These are phyloP conservation scores for Teratosphaeria gauchensis DNA, from an alignment of 2,329 filamentous ascomycete species.

Conservation along the genomic window DNA sequence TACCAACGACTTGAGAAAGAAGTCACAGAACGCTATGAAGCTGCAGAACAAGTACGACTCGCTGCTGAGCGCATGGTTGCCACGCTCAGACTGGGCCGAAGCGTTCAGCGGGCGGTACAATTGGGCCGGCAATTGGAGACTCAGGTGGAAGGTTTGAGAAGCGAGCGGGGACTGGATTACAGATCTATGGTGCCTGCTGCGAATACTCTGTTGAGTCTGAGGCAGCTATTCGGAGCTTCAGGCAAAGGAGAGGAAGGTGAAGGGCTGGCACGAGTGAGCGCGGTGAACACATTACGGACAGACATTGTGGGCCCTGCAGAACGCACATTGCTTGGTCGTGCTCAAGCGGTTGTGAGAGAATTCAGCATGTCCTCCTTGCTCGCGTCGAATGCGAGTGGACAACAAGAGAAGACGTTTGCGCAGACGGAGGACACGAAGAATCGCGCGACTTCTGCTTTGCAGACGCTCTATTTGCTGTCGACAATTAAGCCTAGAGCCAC, in stretches of 20 bases:
- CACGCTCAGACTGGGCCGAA: conserved; percentile 65
- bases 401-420: conserved; percentile 37
- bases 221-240: conserved; percentile 61
- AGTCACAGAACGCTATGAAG: conserved; percentile 74
- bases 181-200: conserved; percentile 72
- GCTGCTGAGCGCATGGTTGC: conserved; percentile 72
- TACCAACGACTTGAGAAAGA: conserved; percentile 80
- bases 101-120: conserved; percentile 68
- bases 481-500: conserved; percentile 30
- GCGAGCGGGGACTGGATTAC: conserved; percentile 45
- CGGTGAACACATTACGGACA: conserved; percentile 60
- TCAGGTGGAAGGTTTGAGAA: conserved; percentile 48
- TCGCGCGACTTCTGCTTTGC: conserved; percentile 62
- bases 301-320: conserved; percentile 64
- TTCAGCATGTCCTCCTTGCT: conserved; percentile 60
- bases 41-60: conserved; percentile 70
- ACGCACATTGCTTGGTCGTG: conserved; percentile 58
- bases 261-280: conserved; percentile 63
- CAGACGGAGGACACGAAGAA: conserved; percentile 66
- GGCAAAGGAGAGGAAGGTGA: conserved; percentile 64
- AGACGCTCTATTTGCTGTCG: conserved; percentile 72
- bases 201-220: conserved; percentile 65
- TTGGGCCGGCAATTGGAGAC: conserved; percentile 78
- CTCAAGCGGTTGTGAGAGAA: conserved; percentile 71
- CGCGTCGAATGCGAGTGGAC: conserved; percentile 5